A percentile compares a stretch with the other conserved stretches of the same genome.
These are phyloP conservation scores for Beta macrorhiza DNA, from an alignment of 179 eudicot genomes.

Conservation along the genomic window DNA sequence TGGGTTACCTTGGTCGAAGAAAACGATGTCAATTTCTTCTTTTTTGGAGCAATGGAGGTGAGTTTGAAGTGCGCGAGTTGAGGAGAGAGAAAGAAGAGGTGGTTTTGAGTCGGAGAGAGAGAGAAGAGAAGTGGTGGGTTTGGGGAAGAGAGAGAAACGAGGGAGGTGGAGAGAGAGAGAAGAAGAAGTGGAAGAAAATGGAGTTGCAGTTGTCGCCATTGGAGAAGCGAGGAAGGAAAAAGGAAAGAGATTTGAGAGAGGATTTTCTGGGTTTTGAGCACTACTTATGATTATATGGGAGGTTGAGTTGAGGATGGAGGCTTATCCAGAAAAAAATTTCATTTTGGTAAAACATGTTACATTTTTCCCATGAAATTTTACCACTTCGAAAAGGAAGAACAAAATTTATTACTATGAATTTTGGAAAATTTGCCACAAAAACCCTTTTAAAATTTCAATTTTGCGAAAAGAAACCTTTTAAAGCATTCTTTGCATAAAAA, in stretches of 20 bases:
- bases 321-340: background rate
- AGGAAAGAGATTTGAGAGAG: background rate
- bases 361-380: too few species aligned
- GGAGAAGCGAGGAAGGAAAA: background rate
- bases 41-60: constrained; percentile 18
- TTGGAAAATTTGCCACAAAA: too few species aligned
- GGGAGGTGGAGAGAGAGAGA: constrained; percentile 16
- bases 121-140: constrained; percentile 2
- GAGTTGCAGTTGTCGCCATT: constrained; percentile 22
- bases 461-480: too few species aligned
- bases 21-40: constrained; percentile 39
- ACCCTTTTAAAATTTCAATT: too few species aligned
- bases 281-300: background rate
- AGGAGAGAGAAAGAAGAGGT: constrained; percentile 20
- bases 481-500: too few species aligned
- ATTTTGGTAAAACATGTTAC: too few species aligned
- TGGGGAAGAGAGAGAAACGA: constrained; percentile 21
- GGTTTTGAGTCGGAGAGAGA: constrained; percentile 11
- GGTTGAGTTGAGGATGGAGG: background rate
- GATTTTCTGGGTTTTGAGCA: background rate
- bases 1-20: constrained; percentile 43
- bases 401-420: too few species aligned
- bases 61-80: background rate
- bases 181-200: constrained; percentile 27
- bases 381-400: too few species aligned